Base-by-base conservation (phyloP, 495 filamentous ascomycete species). In the Xylaria acuta region DNA sequence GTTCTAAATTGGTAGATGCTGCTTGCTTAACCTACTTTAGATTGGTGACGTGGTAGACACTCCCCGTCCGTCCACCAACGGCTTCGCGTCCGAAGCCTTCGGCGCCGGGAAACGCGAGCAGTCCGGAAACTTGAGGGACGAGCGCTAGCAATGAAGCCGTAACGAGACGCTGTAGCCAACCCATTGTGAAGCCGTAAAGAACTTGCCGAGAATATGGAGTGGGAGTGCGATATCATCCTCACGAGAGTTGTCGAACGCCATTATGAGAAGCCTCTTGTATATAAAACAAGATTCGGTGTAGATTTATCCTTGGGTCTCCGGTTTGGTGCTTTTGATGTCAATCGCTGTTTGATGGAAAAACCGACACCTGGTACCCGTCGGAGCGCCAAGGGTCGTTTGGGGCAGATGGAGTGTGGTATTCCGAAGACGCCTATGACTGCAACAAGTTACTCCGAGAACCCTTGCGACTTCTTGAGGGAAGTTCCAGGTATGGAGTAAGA, bases 81-180 rank as follows among this genome's bases (percentile, higher is more conserved):
- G 82, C 79, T 22, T 79, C 77, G 18, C 77, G 76, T 11, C 83
- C 82, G 59, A 84, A 84, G 43, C 83, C 81, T 56, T 82, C 76
- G 20, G 83, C 83, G 22, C 82, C 80, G 22, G 80, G 74, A 64
- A 84, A 84, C 11, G 83, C 81, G 65, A 75, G 74, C 7, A 73
- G 72, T 16, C 47, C 77, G n/a, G 69, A 75, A 32, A n/a, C 59
- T 27, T 30, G 70, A 12, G 72, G 71, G 20, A 64, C 41, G 43
- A 77, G 43, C 7, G 72, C n/a, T 5, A 68, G 59, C 25, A 75
- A 30, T 9, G 59, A 74, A 7, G 49, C 69, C 5, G 54, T 51
- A 1, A 58, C 62, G 25, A 74, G 56, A 62, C 54, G 58, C 14
- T 66, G 62, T 0, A 75, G 41, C 41, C 62, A 64, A 25, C 47